These are phyloP conservation scores for Pseudoscleropodium purum DNA, from an alignment of 225 moss, liverwort and hornwort species.

Conservation along the genomic window DNA sequence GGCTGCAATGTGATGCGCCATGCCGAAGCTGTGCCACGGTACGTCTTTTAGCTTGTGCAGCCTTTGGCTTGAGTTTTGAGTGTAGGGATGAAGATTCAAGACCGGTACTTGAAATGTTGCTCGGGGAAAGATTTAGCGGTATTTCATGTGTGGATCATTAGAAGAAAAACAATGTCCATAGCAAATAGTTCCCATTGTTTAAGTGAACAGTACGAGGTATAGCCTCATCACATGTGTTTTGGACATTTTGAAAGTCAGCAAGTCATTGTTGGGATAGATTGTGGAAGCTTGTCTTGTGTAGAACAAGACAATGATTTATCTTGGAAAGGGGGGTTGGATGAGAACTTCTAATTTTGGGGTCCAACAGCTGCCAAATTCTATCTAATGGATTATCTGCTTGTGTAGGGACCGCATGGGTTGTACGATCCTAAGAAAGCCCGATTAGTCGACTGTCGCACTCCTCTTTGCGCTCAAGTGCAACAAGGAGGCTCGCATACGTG, in stretches of 20 bases:
- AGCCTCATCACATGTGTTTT: background rate
- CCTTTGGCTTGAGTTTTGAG: background rate
- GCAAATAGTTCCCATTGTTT: background rate
- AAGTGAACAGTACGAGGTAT: background rate
- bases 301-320: background rate
- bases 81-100: background rate
- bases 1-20: slow-evolving; percentile 92
- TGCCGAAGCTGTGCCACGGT: slow-evolving; percentile 74
- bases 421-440: slow-evolving; percentile 58
- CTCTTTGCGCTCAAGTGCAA: slow-evolving; percentile 59
- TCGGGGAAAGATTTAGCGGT: background rate
- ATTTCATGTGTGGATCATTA: background rate
- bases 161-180: background rate
- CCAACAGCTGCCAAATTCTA: background rate
- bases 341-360: background rate
- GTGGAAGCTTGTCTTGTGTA: background rate
- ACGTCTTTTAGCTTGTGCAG: background rate
- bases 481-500: slow-evolving; percentile 50
- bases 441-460: slow-evolving; percentile 64
- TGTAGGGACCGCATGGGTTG: slow-evolving; percentile 79
- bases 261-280: background rate
- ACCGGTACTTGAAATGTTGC: background rate
- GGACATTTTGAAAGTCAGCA: background rate
- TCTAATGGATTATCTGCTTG: background rate
- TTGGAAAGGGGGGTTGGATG: background rate